A percentile compares a stretch with the other conserved stretches of the same genome.
Conservation (phyloP, 257 asterid species). For the Asclepias syriaca region DNA sequence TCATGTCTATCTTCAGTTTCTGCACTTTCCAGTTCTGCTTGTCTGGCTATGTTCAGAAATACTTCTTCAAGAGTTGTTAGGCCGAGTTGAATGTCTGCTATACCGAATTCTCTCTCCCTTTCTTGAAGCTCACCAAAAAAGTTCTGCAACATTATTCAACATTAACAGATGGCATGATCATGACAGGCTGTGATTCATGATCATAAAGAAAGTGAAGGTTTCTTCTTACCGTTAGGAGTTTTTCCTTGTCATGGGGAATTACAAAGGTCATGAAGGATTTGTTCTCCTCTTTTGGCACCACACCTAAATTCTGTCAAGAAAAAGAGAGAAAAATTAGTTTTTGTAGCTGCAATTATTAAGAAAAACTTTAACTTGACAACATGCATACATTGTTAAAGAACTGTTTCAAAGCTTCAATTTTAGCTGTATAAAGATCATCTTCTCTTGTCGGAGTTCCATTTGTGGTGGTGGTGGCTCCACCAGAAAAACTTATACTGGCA, state of each 20-base stretch:
- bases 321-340: background rate
- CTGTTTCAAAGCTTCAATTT: slow-evolving; percentile 58
- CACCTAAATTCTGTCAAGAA: slow-evolving; percentile 54
- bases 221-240: slow-evolving; percentile 32
- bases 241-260: slow-evolving; percentile 88
- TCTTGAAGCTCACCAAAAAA: slow-evolving; percentile 76
- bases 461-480: slow-evolving; percentile 16
- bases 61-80: slow-evolving; percentile 93
- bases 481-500: slow-evolving; percentile 74
- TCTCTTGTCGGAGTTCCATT: slow-evolving; percentile 38
- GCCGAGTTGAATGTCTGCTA: slow-evolving; percentile 84
- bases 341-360: slow-evolving; percentile 25
- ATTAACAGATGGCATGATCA: background rate
- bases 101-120: slow-evolving; percentile 57
- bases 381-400: slow-evolving; percentile 68
- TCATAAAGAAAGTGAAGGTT: slow-evolving; percentile 42
- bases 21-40: slow-evolving; percentile 80
- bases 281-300: slow-evolving; percentile 81
- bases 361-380: background rate
- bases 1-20: slow-evolving; percentile 53
- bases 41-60: slow-evolving; percentile 69
- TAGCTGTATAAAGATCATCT: slow-evolving; percentile 33
- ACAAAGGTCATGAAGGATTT: slow-evolving; percentile 75
- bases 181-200: slow-evolving; percentile 13
- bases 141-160: slow-evolving; percentile 27